These are phyloP conservation scores for Suillus americanus DNA, from an alignment of 768 basidiomycete genomes.

Conservation along the genomic window DNA sequence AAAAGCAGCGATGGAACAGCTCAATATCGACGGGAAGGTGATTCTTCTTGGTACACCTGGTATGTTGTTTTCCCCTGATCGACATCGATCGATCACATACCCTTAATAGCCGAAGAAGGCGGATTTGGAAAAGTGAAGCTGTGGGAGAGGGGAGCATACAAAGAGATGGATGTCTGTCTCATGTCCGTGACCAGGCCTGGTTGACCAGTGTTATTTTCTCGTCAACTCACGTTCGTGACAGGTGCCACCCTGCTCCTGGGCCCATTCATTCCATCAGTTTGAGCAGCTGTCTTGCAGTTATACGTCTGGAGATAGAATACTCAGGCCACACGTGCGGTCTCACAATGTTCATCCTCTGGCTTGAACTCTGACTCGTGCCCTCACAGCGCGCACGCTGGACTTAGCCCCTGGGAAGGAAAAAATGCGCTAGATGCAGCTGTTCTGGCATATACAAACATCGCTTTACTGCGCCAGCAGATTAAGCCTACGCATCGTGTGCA, in stretches of 20 bases:
- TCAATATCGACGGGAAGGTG: conserved; percentile 66
- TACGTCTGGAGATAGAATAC: conserved; percentile 62
- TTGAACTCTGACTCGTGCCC: background rate
- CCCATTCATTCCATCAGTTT: conserved; percentile 68
- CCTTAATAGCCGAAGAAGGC: conserved; percentile 67
- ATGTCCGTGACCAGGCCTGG: conserved; percentile 45
- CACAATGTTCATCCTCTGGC: background rate
- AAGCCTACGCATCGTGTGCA: conserved; percentile 77
- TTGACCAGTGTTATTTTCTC: background rate
- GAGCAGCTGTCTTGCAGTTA: conserved; percentile 61
- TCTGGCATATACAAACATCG: conserved; percentile 76
- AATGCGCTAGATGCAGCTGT: conserved; percentile 90
- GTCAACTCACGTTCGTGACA: conserved; percentile 22
- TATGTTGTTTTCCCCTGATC: conserved; percentile 21
- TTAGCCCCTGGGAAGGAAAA: conserved; percentile 82
- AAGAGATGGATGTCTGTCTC: conserved; percentile 74
- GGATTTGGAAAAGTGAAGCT: conserved; percentile 71
- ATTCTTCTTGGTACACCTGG: conserved; percentile 79
- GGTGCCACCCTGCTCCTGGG: conserved; percentile 84
- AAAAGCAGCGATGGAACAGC: conserved; percentile 59
- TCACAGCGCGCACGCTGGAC: conserved; percentile 71
- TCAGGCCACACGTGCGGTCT: conserved; percentile 64
- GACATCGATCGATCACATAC: background rate
- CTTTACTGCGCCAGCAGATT: conserved; percentile 79
- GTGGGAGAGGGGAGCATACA: conserved; percentile 70